These are phyloP conservation scores for Ocimum tenuiflorum DNA, from an alignment of 257 asterid species.

Conservation along the genomic window DNA sequence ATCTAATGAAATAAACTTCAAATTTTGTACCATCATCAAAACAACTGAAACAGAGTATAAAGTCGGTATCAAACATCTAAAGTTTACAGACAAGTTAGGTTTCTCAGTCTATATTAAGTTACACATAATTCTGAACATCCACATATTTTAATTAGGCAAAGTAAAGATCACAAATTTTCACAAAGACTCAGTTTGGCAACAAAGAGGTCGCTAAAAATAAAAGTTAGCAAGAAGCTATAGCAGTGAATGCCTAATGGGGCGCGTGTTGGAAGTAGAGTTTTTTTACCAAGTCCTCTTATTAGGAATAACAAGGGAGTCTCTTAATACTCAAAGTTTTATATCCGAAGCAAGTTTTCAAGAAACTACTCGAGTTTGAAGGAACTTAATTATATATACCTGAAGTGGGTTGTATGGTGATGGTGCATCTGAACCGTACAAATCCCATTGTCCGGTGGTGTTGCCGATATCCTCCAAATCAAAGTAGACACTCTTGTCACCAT, in stretches of 20 bases:
- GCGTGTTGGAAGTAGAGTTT: too few species aligned
- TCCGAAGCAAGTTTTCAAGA: too few species aligned
- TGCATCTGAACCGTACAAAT: slow-evolving; percentile 91
- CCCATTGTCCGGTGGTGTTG: slow-evolving; percentile 96
- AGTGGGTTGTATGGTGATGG: slow-evolving; percentile 90
- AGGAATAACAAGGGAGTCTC: too few species aligned
- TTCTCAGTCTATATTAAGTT: background rate
- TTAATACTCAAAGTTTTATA: too few species aligned
- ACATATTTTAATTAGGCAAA: background rate
- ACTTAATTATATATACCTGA: slow-evolving; percentile 41
- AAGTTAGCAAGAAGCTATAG: background rate
- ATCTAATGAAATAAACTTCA: background rate
- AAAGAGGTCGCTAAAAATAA: background rate
- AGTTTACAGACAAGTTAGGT: background rate
- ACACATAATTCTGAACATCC: background rate
- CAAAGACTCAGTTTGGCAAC: background rate
- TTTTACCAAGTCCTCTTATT: too few species aligned
- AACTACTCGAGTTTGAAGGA: background rate
- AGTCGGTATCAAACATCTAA: background rate
- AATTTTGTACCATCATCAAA: background rate
- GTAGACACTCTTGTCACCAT: slow-evolving; percentile 90
- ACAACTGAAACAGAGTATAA: background rate
- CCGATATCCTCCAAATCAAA: slow-evolving; percentile 91
- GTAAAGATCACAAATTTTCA: background rate
- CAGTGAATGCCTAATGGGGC: too few species aligned